Percentiles rank a stretch among this genome's conserved stretches.
Evolutionary conservation across 169 alveolate species (phyloP).

Genomic region (Plasmodium reichenowi): DNA sequence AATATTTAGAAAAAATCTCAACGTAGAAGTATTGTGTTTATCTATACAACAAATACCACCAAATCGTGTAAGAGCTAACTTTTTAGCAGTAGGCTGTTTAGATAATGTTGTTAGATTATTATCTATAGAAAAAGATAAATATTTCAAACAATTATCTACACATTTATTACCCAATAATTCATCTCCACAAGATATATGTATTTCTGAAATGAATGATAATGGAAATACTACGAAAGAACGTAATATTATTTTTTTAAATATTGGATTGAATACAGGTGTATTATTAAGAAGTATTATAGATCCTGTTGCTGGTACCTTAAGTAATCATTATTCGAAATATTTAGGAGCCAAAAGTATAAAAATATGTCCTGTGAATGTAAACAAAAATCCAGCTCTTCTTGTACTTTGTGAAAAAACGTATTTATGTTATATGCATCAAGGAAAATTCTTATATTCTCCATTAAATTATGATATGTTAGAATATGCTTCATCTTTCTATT

Average conservation of each 20-base stretch:
- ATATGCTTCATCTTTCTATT: constrained; percentile 89
- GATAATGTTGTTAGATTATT: constrained; percentile 95
- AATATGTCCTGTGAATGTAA: constrained; percentile 84
- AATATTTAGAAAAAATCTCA: constrained; percentile 85
- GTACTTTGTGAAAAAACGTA: constrained; percentile 91
- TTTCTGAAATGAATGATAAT: constrained; percentile 74
- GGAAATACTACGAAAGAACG: constrained; percentile 32
- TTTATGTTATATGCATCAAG: constrained; percentile 89
- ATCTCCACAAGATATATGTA: constrained; percentile 89
- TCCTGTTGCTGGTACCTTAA: constrained; percentile 94
- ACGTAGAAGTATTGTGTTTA: constrained; percentile 91
- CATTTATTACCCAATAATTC: constrained; percentile 93
- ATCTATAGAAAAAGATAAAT: constrained; percentile 94
- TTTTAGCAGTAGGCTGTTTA: constrained; percentile 95
- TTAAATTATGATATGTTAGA: constrained; percentile 91
- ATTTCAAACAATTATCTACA: constrained; percentile 91
- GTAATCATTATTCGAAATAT: constrained; percentile 95
- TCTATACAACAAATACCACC: constrained; percentile 92
- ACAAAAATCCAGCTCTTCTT: constrained; percentile 83
- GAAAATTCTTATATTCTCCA: constrained; percentile 88
- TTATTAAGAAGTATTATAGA: constrained; percentile 95
- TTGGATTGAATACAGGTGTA: constrained; percentile 98
- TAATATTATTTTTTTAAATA: constrained; percentile 86
- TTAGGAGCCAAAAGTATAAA: constrained; percentile 96
- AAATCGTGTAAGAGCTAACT: constrained; percentile 93